A percentile compares a stretch with the other conserved stretches of the same genome.
These are phyloP conservation scores for Podospora comata DNA, from an alignment of 495 filamentous ascomycete species.

Conservation along the genomic window DNA sequence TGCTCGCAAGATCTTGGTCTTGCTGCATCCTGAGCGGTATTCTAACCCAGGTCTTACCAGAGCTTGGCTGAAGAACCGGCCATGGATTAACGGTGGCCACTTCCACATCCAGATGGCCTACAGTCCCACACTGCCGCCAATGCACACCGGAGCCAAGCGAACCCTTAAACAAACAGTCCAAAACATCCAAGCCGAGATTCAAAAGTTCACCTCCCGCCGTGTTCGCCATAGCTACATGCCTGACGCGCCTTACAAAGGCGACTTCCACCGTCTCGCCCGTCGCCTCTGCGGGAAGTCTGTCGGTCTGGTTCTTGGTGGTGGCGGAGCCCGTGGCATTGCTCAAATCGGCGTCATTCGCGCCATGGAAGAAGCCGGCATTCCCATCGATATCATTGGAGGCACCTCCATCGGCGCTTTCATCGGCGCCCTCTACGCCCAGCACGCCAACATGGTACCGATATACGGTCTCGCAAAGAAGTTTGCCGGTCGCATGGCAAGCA, in stretches of 20 bases:
- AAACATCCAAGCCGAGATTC: constrained; percentile 91
- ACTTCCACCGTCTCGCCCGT: constrained; percentile 90
- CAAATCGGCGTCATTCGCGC: constrained; percentile 93
- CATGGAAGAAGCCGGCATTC: constrained; percentile 93
- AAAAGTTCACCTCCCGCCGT: constrained; percentile 89
- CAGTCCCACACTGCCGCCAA: constrained; percentile 66
- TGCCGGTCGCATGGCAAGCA: constrained; percentile 90
- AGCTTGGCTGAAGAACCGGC: constrained; percentile 85
- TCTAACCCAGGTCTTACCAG: constrained; percentile 79
- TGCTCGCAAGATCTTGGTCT: constrained; percentile 85
- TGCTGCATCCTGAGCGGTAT: constrained; percentile 91
- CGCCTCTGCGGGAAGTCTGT: constrained; percentile 92
- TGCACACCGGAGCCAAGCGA: constrained; percentile 70
- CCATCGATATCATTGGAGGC: constrained; percentile 92
- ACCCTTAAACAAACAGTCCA: constrained; percentile 87
- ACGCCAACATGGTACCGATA: constrained; percentile 95
- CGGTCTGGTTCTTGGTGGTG: constrained; percentile 88
- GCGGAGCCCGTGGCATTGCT: constrained; percentile 84
- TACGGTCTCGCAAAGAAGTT: constrained; percentile 97
- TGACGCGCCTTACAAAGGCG: constrained; percentile 89
- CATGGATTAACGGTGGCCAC: constrained; percentile 99
- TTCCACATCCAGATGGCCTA: constrained; percentile 97
- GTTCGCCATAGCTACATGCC: constrained; percentile 86
- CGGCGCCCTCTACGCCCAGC: constrained; percentile 89
- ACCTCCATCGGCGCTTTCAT: constrained; percentile 99